Percentiles rank a stretch among this genome's conserved stretches.
phyloP scores from a whole-genome alignment of 129 eudicot genomes.

The carrot (Daucus carota) region DNA sequence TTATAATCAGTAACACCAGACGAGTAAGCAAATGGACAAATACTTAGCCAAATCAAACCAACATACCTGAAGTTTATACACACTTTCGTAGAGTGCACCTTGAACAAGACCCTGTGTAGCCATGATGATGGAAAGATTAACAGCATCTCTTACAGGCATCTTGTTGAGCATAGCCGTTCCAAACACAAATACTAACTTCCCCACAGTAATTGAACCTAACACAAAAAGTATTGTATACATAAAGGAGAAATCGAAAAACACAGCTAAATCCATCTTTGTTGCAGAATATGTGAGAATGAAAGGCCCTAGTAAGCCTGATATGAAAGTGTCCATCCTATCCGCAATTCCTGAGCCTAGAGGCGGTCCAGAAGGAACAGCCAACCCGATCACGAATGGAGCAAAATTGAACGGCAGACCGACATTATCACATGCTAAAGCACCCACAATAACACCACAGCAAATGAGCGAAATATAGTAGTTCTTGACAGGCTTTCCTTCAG shows the following conservation, averaged over 20 bases:
- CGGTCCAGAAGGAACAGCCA: constrained; percentile 46
- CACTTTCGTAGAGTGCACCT: background rate
- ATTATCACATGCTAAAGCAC: constrained; percentile 20
- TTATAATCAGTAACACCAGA: background rate
- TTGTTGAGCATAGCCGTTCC: constrained; percentile 23
- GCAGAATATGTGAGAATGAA: constrained; percentile 33
- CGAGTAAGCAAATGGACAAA: background rate
- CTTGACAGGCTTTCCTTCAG: constrained; percentile 39
- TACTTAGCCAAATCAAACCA: too few species aligned
- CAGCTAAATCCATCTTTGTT: constrained; percentile 20
- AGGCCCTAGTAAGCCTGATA: constrained; percentile 31
- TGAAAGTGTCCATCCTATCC: constrained; percentile 31
- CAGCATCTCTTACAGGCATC: constrained; percentile 35
- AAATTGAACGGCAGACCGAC: constrained; percentile 25
- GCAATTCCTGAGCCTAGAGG: constrained; percentile 44
- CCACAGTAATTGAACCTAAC: background rate
- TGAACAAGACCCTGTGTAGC: constrained; percentile 38
- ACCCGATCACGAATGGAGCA: constrained; percentile 37
- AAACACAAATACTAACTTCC: constrained; percentile 13
- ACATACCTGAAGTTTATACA: background rate
- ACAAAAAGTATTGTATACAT: background rate
- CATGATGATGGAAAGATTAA: constrained; percentile 34
- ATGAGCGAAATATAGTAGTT: constrained; percentile 17
- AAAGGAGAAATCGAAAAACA: constrained; percentile 12
- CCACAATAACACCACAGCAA: constrained; percentile 13